Base-by-base conservation (phyloP, 2,329 filamentous ascomycete species). In the Eurotiales sp. region DNA sequence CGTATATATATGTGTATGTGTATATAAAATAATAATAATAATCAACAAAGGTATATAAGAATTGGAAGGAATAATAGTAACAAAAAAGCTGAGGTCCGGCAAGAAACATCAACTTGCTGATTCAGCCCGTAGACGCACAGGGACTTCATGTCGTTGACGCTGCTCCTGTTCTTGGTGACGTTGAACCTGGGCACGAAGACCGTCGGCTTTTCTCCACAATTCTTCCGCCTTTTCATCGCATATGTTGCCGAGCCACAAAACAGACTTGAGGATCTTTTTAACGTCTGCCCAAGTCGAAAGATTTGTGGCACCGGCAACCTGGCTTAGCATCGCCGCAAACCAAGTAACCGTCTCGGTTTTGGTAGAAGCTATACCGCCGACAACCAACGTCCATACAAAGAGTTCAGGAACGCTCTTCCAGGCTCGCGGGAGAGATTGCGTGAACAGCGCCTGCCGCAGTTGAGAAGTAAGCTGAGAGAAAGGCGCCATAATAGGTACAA, bases 151-250 rank as follows among this genome's bases (percentile, higher is more conserved):
- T n/a, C 30, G 34, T 40, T 45, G 51, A 36, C 44, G 46, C 15
- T 52, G 50, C 36, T 47, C 34, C 21, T 47, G 34, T 14, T 52
- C 36, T 19, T 49, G 40, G 11, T 53, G 46, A 14, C 34, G 45
- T 19, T 29, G 45, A 14, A 53, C 46, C 19, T 53, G 51, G 30
- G 51, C 11, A 21, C 51, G 51, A 15, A 53, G 39, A 34, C 21
- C 43, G 19, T 45, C 51, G 15, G 51, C 51, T 8, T 45, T 53
- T 12, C 34, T 53, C 39, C 60, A 62, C 11, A 62, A 34, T 22
- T 57, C 56, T 15, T 60, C 42, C 2, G 58, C 60, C 49, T 59
- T 57, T n/a, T 51, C 46, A 25, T 61, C 59, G 32, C 60, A 61
- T 11, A 59, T 56, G 25, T 55, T 46, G 4, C 55, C 51, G 17